Base-by-base conservation (phyloP, 75 land plant species). In the Selaginella tamariscina region DNA sequence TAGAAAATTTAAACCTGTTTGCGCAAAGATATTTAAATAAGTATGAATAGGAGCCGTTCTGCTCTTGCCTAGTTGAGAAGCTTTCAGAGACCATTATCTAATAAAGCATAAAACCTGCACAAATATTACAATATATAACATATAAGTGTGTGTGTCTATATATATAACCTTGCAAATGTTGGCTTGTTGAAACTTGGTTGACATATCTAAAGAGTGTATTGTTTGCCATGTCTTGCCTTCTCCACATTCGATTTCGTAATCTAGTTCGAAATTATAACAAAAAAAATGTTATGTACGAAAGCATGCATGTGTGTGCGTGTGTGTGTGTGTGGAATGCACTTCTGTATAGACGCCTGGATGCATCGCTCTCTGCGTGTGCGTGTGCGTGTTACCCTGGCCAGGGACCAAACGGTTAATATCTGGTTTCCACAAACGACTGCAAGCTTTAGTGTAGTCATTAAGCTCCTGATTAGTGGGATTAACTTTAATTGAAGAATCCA, bases 161-260 rank as follows among this genome's bases (percentile, higher is more conserved):
- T n/a, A n/a, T n/a, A n/a, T n/a, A n/a, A n/a, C n/a, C n/a, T n/a
- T 28, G 95, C 77, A 62, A 70, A 83, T 8, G 98, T 89, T 20
- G 98, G 96, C 33, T 69, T 72, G 29, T 71, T 74, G 55, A 93
- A 78, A 24, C 82, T 31, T 83, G 83, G 68, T 66, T 72, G 33
- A 93, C 26, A 80, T 79, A 83, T 29, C 56, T 54, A 71, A 93
- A 93, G 1, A 93, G 76, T 32, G 73, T 68, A 64, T 82, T 82
- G 33, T 68, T 49, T 31, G 88, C 89, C 88, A 86, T 74, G 66
- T 93, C 98, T 27, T 89, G 49, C 96, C 98, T 54, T 85, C 90
- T 30, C 95, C 98, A 74, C 89, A 89, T 32, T 89, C 86, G 32
- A 93, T 84, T 54, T 84, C 73, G 75, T 93, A 93, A 70, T 93